Percentiles rank a stretch among this genome's conserved stretches.
Evolutionary conservation across 1,284 basidiomycete genomes (phyloP).

Genomic region (Ceratobasidium sp.): DNA sequence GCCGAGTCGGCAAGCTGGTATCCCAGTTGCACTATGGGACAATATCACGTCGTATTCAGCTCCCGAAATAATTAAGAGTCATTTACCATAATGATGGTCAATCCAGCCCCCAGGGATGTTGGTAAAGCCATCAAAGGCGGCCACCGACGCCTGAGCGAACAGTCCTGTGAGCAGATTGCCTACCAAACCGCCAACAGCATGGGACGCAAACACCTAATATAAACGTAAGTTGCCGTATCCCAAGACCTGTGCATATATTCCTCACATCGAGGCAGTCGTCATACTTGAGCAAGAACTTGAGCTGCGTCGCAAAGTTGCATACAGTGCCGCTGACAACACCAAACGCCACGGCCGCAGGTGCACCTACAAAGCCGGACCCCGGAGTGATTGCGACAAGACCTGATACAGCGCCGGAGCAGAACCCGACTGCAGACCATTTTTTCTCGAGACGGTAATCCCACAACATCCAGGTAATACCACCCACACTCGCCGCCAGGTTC

Average conservation of each 20-base stretch:
- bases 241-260: slow-evolving; percentile 28
- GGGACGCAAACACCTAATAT: slow-evolving; percentile 75
- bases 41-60: too few species aligned
- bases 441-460: slow-evolving; percentile 93
- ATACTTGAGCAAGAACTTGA: slow-evolving; percentile 83
- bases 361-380: slow-evolving; percentile 88
- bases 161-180: slow-evolving; percentile 90
- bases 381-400: slow-evolving; percentile 95
- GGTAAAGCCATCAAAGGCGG: slow-evolving; percentile 73
- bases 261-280: slow-evolving; percentile 86
- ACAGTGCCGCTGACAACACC: slow-evolving; percentile 86
- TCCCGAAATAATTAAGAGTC: neutral
- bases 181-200: slow-evolving; percentile 88
- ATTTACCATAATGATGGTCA: slow-evolving; percentile 71
- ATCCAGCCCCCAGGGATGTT: slow-evolving; percentile 54
- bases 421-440: slow-evolving; percentile 94
- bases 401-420: slow-evolving; percentile 94
- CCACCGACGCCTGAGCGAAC: slow-evolving; percentile 90
- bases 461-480: slow-evolving; percentile 95
- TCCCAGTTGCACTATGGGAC: slow-evolving; percentile 72
- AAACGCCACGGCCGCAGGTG: slow-evolving; percentile 86
- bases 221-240: too few species aligned
- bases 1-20: slow-evolving; percentile 88
- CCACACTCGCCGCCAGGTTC: slow-evolving; percentile 87
- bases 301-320: slow-evolving; percentile 95